A percentile compares a stretch with the other conserved stretches of the same genome.
phyloP scores from a whole-genome alignment of 768 basidiomycete genomes.

The Cystofilobasidium macerans region DNA sequence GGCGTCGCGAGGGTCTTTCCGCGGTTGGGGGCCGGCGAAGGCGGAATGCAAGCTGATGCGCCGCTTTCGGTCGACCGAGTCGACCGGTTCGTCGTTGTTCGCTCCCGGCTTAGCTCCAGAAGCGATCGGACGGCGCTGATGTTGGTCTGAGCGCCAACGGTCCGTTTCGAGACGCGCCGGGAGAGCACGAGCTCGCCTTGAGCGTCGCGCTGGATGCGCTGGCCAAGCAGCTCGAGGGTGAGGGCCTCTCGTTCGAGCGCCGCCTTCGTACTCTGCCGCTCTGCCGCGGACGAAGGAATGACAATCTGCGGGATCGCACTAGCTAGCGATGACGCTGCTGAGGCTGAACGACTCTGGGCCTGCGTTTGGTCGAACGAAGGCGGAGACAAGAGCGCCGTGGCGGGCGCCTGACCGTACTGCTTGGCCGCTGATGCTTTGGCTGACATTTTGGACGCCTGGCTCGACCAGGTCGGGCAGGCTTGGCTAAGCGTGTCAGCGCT shows the following conservation, averaged over 20 bases:
- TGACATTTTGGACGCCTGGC: too few relatives aligned
- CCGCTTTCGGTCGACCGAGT: neutral
- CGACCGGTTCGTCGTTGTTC: neutral
- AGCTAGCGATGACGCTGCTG: neutral
- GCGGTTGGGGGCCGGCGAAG: neutral
- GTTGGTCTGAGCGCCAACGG: neutral
- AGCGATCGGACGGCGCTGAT: neutral
- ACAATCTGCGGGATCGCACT: neutral
- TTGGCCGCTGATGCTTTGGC: too few relatives aligned
- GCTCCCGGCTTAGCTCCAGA: neutral
- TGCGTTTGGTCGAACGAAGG: neutral
- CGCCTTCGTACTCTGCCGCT: neutral
- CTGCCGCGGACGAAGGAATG: neutral
- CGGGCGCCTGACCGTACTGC: too few relatives aligned
- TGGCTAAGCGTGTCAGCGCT: too few relatives aligned
- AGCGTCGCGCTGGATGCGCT: slow-evolving; percentile 2
- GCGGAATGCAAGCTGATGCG: neutral
- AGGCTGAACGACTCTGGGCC: neutral
- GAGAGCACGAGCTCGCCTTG: neutral
- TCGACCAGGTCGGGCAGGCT: too few relatives aligned
- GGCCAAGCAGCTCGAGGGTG: neutral
- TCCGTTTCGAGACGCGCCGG: neutral
- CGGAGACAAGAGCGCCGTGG: neutral
- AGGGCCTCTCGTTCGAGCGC: neutral
- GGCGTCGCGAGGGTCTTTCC: too few relatives aligned